Evolutionary conservation across 208 protist species (phyloP), one percentile per base, ranked within the genome.

Genomic region (Acanthamoeba culbertsoni): DNA sequence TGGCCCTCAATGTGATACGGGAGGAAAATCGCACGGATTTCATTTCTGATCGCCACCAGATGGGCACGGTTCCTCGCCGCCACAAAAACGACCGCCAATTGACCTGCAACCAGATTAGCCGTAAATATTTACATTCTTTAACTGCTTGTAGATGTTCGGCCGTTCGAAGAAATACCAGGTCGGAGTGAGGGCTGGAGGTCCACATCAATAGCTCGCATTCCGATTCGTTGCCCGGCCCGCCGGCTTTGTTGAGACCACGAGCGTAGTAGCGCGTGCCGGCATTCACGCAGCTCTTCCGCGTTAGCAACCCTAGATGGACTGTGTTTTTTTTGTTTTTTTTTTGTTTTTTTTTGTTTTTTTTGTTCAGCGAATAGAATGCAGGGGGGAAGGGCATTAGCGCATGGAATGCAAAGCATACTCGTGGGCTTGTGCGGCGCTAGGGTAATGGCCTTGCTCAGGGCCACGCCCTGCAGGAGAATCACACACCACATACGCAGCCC

Each of bases 191-290:
- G 1, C 48, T 33, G 16, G 23, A 20, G 31, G 48, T 96, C 94
- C 93, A 96, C 37, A 96, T 63, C 20, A 96, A 35, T 20, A 95
- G 40, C 68, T 96, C 95, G 26, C 86, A 94, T 93, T 96, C 95
- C 40, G 91, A 93, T 77, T 96, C 95, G 79, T 96, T 96, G 14
- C 95, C 95, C 12, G 95, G 94, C 20, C 90, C 77, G 33, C 46
- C 62, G 23, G 73, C 82, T 18, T 95, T 82, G 89, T 97, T 97
- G 0, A 97, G 93, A n/a, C 96, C 96, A 43, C 95, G 93, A 31
- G 96, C 94, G 86, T 46, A 95, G 18, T 95, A 97, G 28, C 95
- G 93, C 4, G 96, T 97, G 40, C 96, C 96, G 26, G 96, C 96
- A 71, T 97, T 96, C 18, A 96, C 42, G 79, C 65, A 84, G 23